Evolutionary conservation across 1,284 basidiomycete genomes (phyloP).

Genomic region (Cutaneotrichosporon cutaneum): DNA sequence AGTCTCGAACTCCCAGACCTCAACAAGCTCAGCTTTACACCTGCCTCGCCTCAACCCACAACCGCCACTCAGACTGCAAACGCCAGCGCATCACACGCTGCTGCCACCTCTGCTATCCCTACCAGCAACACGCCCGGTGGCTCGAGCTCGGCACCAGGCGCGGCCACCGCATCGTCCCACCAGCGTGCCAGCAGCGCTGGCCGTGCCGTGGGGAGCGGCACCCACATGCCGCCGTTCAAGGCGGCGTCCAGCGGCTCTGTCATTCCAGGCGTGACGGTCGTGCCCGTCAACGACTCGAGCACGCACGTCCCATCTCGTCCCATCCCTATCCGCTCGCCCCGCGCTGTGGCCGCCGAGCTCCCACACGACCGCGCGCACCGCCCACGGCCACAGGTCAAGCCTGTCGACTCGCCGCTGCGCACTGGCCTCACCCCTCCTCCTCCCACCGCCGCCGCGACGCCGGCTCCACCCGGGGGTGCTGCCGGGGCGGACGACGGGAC

Average conservation of each 20-base stretch:
- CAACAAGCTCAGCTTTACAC: conserved; percentile 51
- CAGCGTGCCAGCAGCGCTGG: conserved; percentile 5
- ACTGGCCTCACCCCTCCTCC: conserved; percentile 33
- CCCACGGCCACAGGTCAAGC: conserved; percentile 23
- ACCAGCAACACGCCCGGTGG: conserved; percentile 2
- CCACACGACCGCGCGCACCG: conserved; percentile 12
- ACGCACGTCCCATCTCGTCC: conserved; percentile 27
- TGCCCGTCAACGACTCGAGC: conserved; percentile 25
- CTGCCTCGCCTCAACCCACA: conserved; percentile 44
- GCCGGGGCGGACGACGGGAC: background rate
- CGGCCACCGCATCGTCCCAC: background rate
- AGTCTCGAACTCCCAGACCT: conserved; percentile 52
- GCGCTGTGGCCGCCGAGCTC: conserved; percentile 10
- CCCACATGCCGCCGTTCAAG: conserved; percentile 30
- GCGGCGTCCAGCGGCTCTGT: background rate
- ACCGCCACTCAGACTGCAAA: conserved; percentile 45
- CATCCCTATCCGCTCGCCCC: conserved; percentile 26
- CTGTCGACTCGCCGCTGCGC: conserved; percentile 22
- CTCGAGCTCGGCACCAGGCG: background rate
- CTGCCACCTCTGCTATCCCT: background rate
- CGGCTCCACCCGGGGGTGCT: conserved; percentile 19
- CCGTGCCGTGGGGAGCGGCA: background rate
- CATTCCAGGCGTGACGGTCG: conserved; percentile 21
- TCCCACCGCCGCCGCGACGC: conserved; percentile 35
- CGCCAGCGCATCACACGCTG: conserved; percentile 8